A percentile compares a stretch with the other conserved stretches of the same genome.
Conservation (phyloP, 2,329 filamentous ascomycete species). For the Scedosporium minutisporum region DNA sequence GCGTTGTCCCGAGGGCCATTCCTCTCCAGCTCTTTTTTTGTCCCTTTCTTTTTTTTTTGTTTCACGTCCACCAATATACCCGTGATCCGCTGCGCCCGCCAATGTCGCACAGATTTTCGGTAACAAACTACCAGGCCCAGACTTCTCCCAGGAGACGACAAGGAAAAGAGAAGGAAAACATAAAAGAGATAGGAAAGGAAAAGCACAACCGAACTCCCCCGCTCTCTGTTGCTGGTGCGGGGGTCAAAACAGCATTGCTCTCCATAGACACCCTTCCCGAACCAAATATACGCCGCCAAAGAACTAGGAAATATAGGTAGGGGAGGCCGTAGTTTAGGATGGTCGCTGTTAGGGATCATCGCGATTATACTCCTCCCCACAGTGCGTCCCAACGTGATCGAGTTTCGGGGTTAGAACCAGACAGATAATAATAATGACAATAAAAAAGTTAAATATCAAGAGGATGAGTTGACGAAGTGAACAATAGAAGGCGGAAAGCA, state of each 20-base stretch:
- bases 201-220: neutral
- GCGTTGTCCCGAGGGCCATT: neutral
- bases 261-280: conserved; percentile 1
- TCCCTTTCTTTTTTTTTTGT: neutral
- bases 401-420: neutral
- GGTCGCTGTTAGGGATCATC: neutral
- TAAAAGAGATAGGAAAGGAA: neutral
- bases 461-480: conserved; percentile 5
- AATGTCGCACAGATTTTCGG: neutral
- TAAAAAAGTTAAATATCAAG: conserved; percentile 3
- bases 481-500: conserved; percentile 4
- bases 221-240: neutral
- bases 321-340: neutral
- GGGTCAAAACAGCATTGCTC: neutral
- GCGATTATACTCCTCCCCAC: neutral
- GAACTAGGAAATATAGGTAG: neutral
- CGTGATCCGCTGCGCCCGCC: neutral
- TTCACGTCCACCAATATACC: neutral
- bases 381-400: neutral
- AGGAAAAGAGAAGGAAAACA: neutral
- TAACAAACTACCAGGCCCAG: neutral
- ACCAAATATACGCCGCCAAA: neutral
- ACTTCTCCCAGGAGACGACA: neutral
- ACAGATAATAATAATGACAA: conserved; percentile 1
- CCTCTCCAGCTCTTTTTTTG: neutral